Evolutionary conservation across 805 yeast genomes (phyloP), one percentile per base, ranked within the genome.

Genomic region (Ogataea angusta): DNA sequence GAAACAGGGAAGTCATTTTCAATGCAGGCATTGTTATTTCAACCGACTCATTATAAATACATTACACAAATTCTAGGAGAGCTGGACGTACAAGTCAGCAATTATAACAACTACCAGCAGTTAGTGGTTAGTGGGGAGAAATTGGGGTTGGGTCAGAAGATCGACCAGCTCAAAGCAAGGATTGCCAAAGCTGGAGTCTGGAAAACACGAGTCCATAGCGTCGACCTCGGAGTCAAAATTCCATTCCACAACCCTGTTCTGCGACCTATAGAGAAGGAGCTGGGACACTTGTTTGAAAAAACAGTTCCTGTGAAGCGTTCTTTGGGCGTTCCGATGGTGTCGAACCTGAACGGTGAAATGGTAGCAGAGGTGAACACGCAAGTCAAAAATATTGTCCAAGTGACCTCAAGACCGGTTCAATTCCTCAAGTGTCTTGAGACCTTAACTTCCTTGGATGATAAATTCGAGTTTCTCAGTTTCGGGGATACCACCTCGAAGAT

Each of bases 221-320:
- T 60, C n/a, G 63, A 63, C 46, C 38, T 65, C 18, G 35, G 48
- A 6, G 64, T 65, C 3, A 36, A 43, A 5, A 48, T 63, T 6
- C 68, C 69, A 14, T 66, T 63, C 39, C 69, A 65, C 40, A 52
- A 60, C 40, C 57, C 63, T 6, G 32, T 62, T n/a, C 46, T 65
- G 22, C 24, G 45, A 6, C 54, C 59, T 12, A 59, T 64, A 4
- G 53, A 57, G 34, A 40, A 45, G 3, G 54, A 54, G 12, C 45
- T 65, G 10, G 19, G 29, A 8, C n/a, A 24, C 2, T 6, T 47
- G 9, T 43, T 63, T n/a, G 34, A 25, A 8, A 26, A 18, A 4
- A 19, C 19, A 6, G 3, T 14, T 5, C 34, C 14, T 12, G 14
- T 12, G 17, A 9, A 5, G 10, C 24, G 19, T 3, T 15, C 33